Percentiles rank a stretch among this genome's conserved stretches.
Conservation (phyloP, 1,139 yeast genomes). For the Protomyces arabidopsidicola region DNA sequence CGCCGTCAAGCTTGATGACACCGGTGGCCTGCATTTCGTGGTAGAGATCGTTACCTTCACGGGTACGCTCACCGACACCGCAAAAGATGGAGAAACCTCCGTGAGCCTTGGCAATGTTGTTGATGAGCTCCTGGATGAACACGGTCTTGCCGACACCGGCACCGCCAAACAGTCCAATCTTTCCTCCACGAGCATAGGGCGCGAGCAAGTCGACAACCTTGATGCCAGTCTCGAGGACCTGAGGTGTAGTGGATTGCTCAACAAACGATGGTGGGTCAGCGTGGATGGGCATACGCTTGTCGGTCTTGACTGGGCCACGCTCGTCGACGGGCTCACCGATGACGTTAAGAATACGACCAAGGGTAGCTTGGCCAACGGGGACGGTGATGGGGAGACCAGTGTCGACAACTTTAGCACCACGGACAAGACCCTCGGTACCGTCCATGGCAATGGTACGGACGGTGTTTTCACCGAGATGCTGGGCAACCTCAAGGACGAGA, state of each 20-base stretch:
- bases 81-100: constrained; percentile 99
- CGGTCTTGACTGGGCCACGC: constrained; percentile 95
- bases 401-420: constrained; percentile 89
- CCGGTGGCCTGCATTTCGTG: constrained; percentile 99
- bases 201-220: constrained; percentile 99
- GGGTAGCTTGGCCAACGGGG: constrained; percentile 98
- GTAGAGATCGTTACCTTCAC: constrained; percentile 99
- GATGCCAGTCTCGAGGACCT: constrained; percentile 98
- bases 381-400: constrained; percentile 98
- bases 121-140: constrained; percentile 98
- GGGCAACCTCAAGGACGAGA: constrained; percentile 96
- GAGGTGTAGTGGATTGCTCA: constrained; percentile 96
- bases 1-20: constrained; percentile 99
- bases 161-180: constrained; percentile 99
- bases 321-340: constrained; percentile 99
- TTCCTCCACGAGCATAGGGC: constrained; percentile 99
- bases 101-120: constrained; percentile 99
- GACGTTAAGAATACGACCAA: constrained; percentile 98
- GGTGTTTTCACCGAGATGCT: constrained; percentile 99
- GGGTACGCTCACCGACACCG: constrained; percentile 99
- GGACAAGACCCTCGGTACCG: constrained; percentile 99
- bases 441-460: constrained; percentile 99
- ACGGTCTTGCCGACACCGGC: constrained; percentile 99
- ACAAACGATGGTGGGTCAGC: constrained; percentile 94
- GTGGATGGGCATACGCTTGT: constrained; percentile 94